A percentile compares a stretch with the other conserved stretches of the same genome.
Conservation (phyloP, 768 basidiomycete species). For the Russula emetica region DNA sequence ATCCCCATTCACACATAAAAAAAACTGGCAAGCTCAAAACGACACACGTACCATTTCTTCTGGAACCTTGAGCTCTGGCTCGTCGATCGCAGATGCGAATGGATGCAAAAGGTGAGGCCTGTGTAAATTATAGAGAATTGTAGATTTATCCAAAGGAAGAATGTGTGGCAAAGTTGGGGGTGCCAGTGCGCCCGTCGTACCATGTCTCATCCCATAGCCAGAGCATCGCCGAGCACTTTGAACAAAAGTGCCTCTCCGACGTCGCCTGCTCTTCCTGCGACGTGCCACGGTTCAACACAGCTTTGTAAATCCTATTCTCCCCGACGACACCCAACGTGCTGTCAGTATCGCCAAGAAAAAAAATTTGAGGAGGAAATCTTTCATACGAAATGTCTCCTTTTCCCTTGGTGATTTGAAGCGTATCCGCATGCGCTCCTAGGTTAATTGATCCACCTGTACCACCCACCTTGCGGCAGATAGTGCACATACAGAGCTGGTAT, state of each 20-base stretch:
- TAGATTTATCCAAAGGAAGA: not conserved
- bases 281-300: slow-evolving; percentile 54
- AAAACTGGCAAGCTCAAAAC: not conserved
- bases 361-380: not conserved
- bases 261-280: slow-evolving; percentile 43
- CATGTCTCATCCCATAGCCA: slow-evolving; percentile 58
- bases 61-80: slow-evolving; percentile 50
- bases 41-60: slow-evolving; percentile 44
- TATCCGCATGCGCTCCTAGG: slow-evolving; percentile 51
- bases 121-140: not conserved
- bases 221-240: slow-evolving; percentile 59
- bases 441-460: slow-evolving; percentile 63
- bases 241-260: slow-evolving; percentile 62
- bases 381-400: slow-evolving; percentile 51
- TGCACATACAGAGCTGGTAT: slow-evolving; percentile 65
- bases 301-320: slow-evolving; percentile 53
- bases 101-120: slow-evolving; percentile 67
- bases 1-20: not conserved
- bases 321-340: not conserved
- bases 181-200: slow-evolving; percentile 37
- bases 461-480: slow-evolving; percentile 68
- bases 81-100: slow-evolving; percentile 64
- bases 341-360: not conserved
- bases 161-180: not conserved
- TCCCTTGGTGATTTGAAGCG: slow-evolving; percentile 47